phyloP scores from a whole-genome alignment of 129 eudicot genomes.

The carrot (Daucus carota) region DH1_v3.0 NC_030385.2:26260001-26260500 shows the following conservation, averaged over 20 bases:
- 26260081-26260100: not conserved
- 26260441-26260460: conserved; percentile 43
- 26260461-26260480: conserved; percentile 48
- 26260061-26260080: not conserved
- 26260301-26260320: conserved; percentile 39
- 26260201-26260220: conserved; percentile 25
- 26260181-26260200: conserved; percentile 28
- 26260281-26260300: conserved; percentile 34
- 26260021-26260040: not conserved
- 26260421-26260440: conserved; percentile 49
- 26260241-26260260: conserved; percentile 72
- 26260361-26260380: conserved; percentile 52
- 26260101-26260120: not conserved
- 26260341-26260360: conserved; percentile 40
- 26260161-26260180: conserved; percentile 20
- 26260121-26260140: conserved; percentile 12
- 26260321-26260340: conserved; percentile 36
- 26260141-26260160: conserved; percentile 31
- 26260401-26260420: conserved; percentile 72
- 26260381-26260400: conserved; percentile 33
- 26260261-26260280: conserved; percentile 60
- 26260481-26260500: conserved; percentile 78
- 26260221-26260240: conserved; percentile 63
- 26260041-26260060: not conserved
- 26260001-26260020: not conserved